Evolutionary conservation across 2,329 filamentous ascomycete genomes (phyloP), one percentile per base, ranked within the genome.

Genomic region (Ascochyta rabiei): DNA sequence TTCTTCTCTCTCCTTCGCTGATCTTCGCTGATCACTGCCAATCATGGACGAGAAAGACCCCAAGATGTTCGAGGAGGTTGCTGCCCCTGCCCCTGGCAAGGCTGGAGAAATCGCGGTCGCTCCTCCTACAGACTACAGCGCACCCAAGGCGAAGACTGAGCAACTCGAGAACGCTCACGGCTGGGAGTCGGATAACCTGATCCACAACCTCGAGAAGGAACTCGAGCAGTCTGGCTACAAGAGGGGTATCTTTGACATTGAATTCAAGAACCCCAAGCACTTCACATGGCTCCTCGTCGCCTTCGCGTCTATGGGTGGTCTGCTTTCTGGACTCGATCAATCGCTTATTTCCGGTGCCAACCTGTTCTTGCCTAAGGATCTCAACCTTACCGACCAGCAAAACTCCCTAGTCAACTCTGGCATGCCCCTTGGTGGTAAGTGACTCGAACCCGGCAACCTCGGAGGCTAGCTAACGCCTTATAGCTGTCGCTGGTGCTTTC

Each of bases 251-350:
- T 84, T 86, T 66, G 77, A 87, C 35, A 59, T 88, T 38, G 75
- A 82, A 31, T 86, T 89, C 74, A 79, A 79, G 45, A 81, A 89
- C 69, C 85, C 86, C 0, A 83, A 79, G 48, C 75, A 85, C 66
- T 91, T 89, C 70, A 90, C 87, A 23, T 88, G 82, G 78, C 75
- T 88, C 15, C 80, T 89, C 13, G 86, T 89, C 39, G 84, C 81
- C 1, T 90, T 90, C 63, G 88, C 88, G n/a, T 88, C 85, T 15
- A 89, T 90, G 86, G 88, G 88, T 44, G 88, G 88, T 69, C 77
- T 91, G 19, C 82, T 90, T 0, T 89, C 86, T 1, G 88, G 88
- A 56, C 80, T 91, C 18, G 88, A 91, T 67, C 88, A 91, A 74
- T 88, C 85, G 40, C 78, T 90, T 51, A 91, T 91, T 64, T 87